These are phyloP conservation scores for Schizochytrium sp. DNA, from an alignment of 108 stramenopile genomes.

Conservation along the genomic window DNA sequence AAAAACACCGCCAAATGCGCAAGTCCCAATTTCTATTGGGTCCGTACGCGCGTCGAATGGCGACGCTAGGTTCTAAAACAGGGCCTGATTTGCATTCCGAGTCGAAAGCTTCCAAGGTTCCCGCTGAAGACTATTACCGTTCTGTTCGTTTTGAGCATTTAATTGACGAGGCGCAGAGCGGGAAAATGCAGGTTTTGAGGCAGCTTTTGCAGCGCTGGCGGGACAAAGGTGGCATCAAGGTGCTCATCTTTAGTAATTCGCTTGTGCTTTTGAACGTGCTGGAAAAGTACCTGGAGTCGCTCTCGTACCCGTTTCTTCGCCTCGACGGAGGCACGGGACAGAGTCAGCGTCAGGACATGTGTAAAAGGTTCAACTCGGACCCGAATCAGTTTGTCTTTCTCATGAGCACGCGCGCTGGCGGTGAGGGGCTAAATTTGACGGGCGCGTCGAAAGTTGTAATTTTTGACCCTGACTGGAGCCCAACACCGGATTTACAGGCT, in stretches of 20 bases:
- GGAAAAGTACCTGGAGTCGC: background rate
- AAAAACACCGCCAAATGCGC: background rate
- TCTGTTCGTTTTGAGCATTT: background rate
- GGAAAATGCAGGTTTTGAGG: background rate
- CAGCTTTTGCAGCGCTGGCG: background rate
- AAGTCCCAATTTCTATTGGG: background rate
- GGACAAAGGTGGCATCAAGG: background rate
- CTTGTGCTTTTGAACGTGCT: background rate
- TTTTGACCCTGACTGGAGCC: conserved; percentile 23
- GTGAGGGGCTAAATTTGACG: conserved; percentile 19
- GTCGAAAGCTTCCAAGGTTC: background rate
- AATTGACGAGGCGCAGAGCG: background rate
- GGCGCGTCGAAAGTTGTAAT: conserved; percentile 14
- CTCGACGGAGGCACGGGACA: background rate
- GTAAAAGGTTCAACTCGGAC: background rate
- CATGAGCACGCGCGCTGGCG: conserved; percentile 7
- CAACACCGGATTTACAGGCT: conserved; percentile 28
- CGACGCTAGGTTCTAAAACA: too few species aligned
- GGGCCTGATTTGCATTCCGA: too few species aligned
- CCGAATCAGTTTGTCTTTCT: conserved; percentile 11
- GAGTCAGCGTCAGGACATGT: background rate
- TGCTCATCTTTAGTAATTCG: conserved; percentile 6
- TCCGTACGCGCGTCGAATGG: background rate
- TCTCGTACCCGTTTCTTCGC: background rate
- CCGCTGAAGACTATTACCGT: background rate